Base-by-base conservation (phyloP, 139 green algal species). In the Tetraselmis striata region DNA sequence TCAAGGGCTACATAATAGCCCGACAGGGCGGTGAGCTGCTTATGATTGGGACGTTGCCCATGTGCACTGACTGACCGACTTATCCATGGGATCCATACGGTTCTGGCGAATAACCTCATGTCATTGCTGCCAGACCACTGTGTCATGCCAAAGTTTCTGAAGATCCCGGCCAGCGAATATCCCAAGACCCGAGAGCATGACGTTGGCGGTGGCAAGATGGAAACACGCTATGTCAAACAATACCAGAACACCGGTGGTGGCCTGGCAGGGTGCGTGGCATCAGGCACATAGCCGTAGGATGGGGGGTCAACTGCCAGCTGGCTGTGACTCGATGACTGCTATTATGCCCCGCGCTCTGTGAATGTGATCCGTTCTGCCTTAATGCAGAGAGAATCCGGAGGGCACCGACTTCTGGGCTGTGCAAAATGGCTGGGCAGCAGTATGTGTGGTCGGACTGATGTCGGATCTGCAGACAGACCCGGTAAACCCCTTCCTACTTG, bases 381-480 rank as follows among this genome's bases (percentile, higher is more conserved):
- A n/a, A 5, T 83, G 67, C 81, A 88, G 86, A 2, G 91, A 94
- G 28, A 28, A 84, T 1, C 77, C 58, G 5, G 80, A 89, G 30
- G 92, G 92, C 24, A 81, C 77, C 32, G 93, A 96, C 79, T 87
- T 75, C 18, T 93, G 86, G 86, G 93, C 93, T 1, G 84, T 96
- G 23, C 58, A 77, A 1, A 82, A 90, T 30, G 88, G 91, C 23
- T 95, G 89, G 87, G 87, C 45, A 18, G 5, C 45, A 5, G 45
- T 67, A 5, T 67, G 45, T 67, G 45, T 67, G 11, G 45, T 67
- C 45, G 45, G 45, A 5, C 18, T 67, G 45, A 5, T 67, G 45
- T 67, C 45, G 11, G 45, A 67, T 67, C 11, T 67, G 45, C 45
- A 67, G 45, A 67, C 45, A 5, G 45, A 67, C 45, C 45, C 45